phyloP scores from a whole-genome alignment of 139 green algal species.

The Yamagishiella unicocca region DNA sequence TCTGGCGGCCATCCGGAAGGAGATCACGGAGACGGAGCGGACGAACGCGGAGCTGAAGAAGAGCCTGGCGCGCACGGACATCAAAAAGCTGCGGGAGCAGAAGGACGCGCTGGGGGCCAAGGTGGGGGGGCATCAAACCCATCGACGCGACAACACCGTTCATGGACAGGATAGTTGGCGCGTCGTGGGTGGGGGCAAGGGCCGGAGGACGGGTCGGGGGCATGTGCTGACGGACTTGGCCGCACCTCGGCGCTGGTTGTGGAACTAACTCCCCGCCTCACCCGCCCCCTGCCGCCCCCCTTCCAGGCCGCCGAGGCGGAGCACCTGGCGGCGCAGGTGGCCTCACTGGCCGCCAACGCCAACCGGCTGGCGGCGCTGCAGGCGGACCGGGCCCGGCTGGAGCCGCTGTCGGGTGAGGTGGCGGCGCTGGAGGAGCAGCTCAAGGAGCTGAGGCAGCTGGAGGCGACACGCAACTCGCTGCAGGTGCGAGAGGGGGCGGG shows the following conservation, averaged over 20 bases:
- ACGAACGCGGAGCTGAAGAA: constrained; percentile 44
- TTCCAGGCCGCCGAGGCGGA: constrained; percentile 30
- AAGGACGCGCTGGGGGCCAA: constrained; percentile 26
- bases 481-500: not conserved
- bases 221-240: too few relatives aligned
- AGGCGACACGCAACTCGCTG: constrained; percentile 6
- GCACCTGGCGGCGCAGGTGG: constrained; percentile 34
- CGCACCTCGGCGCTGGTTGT: too few relatives aligned
- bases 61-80: constrained; percentile 27
- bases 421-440: constrained; percentile 43
- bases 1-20: constrained; percentile 37
- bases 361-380: constrained; percentile 26
- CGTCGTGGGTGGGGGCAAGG: not conserved
- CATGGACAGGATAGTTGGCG: too few relatives aligned
- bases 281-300: not conserved
- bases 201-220: not conserved
- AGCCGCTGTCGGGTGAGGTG: constrained; percentile 23
- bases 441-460: constrained; percentile 44
- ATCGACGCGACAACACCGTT: too few relatives aligned
- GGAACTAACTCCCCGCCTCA: too few relatives aligned
- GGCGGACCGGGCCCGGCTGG: constrained; percentile 30
- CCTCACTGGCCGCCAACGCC: constrained; percentile 9
- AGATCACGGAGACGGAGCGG: constrained; percentile 42
- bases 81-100: constrained; percentile 39
- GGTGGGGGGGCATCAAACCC: too few relatives aligned